Evolutionary conservation across 176 grass and related monocot species (phyloP).

Genomic region (bread wheat (Triticum aestivum)): DNA sequence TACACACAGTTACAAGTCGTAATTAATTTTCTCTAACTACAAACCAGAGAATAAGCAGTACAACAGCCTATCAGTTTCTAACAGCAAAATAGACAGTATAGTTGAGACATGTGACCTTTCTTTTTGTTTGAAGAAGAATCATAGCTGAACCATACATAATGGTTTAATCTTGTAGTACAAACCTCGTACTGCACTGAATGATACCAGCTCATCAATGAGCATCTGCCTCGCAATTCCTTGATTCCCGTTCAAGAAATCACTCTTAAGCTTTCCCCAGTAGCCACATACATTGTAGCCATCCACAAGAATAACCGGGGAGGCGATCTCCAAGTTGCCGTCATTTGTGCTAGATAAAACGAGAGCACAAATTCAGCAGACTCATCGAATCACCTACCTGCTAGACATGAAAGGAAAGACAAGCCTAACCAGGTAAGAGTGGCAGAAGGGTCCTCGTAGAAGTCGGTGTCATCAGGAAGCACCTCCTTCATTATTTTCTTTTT

Average conservation of each 20-base stretch:
- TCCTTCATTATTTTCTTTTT: constrained; percentile 85
- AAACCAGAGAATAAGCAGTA: not conserved
- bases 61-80: not conserved
- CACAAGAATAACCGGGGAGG: constrained; percentile 78
- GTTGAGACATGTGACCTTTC: not conserved
- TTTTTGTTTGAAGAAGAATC: not conserved
- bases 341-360: constrained; percentile 54
- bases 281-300: constrained; percentile 97
- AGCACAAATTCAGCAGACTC: constrained; percentile 19
- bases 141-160: not conserved
- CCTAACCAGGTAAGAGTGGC: constrained; percentile 72
- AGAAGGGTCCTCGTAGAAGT: constrained; percentile 67
- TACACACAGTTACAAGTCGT: not conserved
- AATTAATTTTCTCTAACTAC: not conserved
- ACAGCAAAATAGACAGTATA: not conserved
- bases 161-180: not conserved
- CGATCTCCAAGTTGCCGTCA: constrained; percentile 54
- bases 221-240: constrained; percentile 82
- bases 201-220: constrained; percentile 78
- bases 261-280: constrained; percentile 87
- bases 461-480: constrained; percentile 60
- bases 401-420: constrained; percentile 29
- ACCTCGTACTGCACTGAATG: constrained; percentile 84
- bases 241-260: constrained; percentile 78
- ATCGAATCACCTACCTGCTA: not conserved